Evolutionary conservation across 1,284 basidiomycete genomes (phyloP).

Genomic region (Ustilago curta): DNA sequence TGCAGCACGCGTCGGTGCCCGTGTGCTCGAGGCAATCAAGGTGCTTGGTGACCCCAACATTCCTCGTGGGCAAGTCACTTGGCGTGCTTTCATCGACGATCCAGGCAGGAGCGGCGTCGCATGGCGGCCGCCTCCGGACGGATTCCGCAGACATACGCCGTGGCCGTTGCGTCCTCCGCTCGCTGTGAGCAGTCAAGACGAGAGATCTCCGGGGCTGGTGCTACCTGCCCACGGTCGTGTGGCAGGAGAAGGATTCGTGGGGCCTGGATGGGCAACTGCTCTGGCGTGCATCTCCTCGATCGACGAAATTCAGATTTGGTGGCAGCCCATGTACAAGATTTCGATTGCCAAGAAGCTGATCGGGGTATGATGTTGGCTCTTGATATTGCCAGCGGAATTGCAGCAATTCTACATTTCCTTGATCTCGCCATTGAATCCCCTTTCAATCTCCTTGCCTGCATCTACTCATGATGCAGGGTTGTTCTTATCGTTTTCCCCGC

Average conservation of each 20-base stretch:
- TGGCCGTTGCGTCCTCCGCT: constrained; percentile 39
- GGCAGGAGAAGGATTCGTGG: constrained; percentile 51
- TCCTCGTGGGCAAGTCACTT: constrained; percentile 52
- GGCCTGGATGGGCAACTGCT: constrained; percentile 45
- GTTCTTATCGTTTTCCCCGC: neutral
- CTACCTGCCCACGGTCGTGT: constrained; percentile 51
- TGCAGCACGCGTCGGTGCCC: constrained; percentile 35
- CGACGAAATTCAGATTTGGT: constrained; percentile 59
- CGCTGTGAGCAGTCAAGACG: constrained; percentile 23
- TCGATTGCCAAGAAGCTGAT: constrained; percentile 51
- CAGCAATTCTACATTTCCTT: too few relatives aligned
- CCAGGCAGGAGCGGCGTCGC: constrained; percentile 35
- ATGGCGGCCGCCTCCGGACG: constrained; percentile 40
- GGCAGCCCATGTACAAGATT: constrained; percentile 56
- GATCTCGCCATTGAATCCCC: too few relatives aligned
- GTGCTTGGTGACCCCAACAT: constrained; percentile 57
- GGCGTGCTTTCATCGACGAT: constrained; percentile 57
- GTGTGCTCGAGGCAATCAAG: constrained; percentile 56
- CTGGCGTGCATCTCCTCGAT: constrained; percentile 41
- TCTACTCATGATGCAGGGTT: neutral
- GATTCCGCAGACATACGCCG: constrained; percentile 42
- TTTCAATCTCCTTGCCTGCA: too few relatives aligned
- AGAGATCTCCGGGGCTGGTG: constrained; percentile 45
- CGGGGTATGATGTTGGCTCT: constrained; percentile 18
- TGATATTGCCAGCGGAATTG: too few relatives aligned